Evolutionary conservation across 208 protist genomes (phyloP), one percentile per base, ranked within the genome.

Genomic region (Herpetomonas tarakana): DNA sequence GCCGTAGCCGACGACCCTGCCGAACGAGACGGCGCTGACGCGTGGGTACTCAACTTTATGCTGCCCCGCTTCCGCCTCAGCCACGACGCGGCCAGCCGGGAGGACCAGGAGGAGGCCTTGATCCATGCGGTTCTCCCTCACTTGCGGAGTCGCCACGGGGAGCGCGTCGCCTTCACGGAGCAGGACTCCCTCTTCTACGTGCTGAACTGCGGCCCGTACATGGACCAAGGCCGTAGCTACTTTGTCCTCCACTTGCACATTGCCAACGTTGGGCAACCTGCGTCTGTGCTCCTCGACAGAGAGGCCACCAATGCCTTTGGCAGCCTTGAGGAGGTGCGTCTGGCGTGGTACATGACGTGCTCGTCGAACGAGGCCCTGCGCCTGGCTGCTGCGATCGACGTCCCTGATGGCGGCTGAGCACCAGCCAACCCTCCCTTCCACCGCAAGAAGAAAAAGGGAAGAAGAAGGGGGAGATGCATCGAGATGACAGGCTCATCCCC

Each of bases 1-100:
- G 50, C 64, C 3, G 38, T 55, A 11, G 51, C 52, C n/a, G 78
- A 70, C 29, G 74, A 81, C 30, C 38, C 39, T 0, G 67, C 58
- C 12, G 65, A 52, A 44, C 78, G 76, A 24, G 58, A 51, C 7
- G 83, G 81, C 18, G 30, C 87, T 18, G 68, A 58, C 25, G 76
- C 85, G 57, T 92, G 85, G 86, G 83, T 90, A 51, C 57, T 95
- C n/a, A 78, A 80, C 52, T 79, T 78, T 64, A 76, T 90, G 30
- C 74, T 83, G 47, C 84, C 88, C 0, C 38, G 57, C 50, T 67
- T 71, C 2, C 83, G 77, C 14, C 72, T 86, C 38, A 61, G 69
- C 16, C 50, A 51, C 7, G 68, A 79, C 29, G 45, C 26, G 2
- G 35, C 18, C 22, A 11, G 53, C 39, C 74, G 76, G 0, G 52